phyloP scores from a whole-genome alignment of 1,284 basidiomycete species.

The Cryptococcus wingfieldii region DNA sequence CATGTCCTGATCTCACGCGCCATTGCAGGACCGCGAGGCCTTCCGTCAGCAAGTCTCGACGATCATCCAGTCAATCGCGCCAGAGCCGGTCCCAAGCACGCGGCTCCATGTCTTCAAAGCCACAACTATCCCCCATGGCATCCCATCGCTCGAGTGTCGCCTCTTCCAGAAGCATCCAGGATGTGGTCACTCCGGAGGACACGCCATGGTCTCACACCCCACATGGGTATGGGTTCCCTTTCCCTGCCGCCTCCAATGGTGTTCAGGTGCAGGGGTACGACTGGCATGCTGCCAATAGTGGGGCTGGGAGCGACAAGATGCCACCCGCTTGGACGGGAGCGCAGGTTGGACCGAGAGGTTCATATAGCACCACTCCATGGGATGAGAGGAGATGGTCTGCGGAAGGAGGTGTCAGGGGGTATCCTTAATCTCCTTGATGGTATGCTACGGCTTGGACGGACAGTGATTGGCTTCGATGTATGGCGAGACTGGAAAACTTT shows the following conservation, averaged over 20 bases:
- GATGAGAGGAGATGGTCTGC: neutral
- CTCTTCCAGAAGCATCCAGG: slow-evolving; percentile 1
- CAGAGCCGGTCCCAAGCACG: neutral
- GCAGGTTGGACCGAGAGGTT: neutral
- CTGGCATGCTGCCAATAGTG: neutral
- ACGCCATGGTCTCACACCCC: neutral
- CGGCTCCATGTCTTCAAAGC: neutral
- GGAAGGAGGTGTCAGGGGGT: neutral
- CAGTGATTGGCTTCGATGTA: neutral
- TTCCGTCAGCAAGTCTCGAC: slow-evolving; percentile 10
- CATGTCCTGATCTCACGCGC: neutral
- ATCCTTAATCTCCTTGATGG: neutral
- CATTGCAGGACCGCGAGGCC: slow-evolving; percentile 13
- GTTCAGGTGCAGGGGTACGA: neutral
- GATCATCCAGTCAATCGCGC: slow-evolving; percentile 8
- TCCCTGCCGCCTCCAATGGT: neutral
- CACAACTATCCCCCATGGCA: neutral
- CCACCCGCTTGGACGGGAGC: neutral
- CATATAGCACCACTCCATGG: neutral
- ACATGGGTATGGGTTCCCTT: neutral
- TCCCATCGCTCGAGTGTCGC: slow-evolving; percentile 18
- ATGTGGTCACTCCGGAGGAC: slow-evolving; percentile 1
- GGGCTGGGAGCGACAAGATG: neutral
- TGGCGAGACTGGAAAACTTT: neutral
- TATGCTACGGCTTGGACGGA: neutral